Evolutionary conservation across 352 stramenopile genomes (phyloP).

Genomic region (Peronospora belbahrii): DNA sequence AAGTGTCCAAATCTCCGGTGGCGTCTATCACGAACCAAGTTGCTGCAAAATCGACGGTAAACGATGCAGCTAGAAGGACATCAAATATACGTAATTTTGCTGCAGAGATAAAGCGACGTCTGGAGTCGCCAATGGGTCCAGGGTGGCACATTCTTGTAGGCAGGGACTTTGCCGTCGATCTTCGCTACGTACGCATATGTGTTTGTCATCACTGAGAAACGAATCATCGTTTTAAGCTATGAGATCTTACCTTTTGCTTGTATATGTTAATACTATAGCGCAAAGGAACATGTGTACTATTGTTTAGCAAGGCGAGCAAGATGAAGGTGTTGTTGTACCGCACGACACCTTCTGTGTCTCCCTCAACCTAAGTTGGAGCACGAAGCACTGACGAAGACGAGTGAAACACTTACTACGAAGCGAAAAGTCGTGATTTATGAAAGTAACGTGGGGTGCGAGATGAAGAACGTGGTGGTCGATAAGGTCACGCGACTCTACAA

Average conservation of each 20-base stretch:
- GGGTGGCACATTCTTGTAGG: conserved; percentile 70
- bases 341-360: conserved; percentile 35
- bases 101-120: conserved; percentile 21
- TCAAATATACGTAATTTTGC: conserved; percentile 59
- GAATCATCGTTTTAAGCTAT: neutral
- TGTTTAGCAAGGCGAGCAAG: conserved; percentile 48
- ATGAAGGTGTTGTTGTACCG: conserved; percentile 73
- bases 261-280: conserved; percentile 27
- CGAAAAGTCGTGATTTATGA: conserved; percentile 46
- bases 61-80: conserved; percentile 43
- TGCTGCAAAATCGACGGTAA: conserved; percentile 40
- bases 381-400: conserved; percentile 13
- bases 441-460: conserved; percentile 48
- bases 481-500: conserved; percentile 37
- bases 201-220: neutral
- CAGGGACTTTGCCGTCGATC: conserved; percentile 61
- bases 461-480: conserved; percentile 31
- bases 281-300: conserved; percentile 57
- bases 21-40: conserved; percentile 31
- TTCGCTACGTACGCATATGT: conserved; percentile 56
- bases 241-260: neutral
- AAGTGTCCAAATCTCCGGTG: conserved; percentile 50
- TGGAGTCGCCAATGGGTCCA: conserved; percentile 40
- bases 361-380: conserved; percentile 30
- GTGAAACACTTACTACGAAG: conserved; percentile 12